A percentile compares a stretch with the other conserved stretches of the same genome.
phyloP scores from a whole-genome alignment of 768 basidiomycete genomes.

The Obba rivulosa region DNA sequence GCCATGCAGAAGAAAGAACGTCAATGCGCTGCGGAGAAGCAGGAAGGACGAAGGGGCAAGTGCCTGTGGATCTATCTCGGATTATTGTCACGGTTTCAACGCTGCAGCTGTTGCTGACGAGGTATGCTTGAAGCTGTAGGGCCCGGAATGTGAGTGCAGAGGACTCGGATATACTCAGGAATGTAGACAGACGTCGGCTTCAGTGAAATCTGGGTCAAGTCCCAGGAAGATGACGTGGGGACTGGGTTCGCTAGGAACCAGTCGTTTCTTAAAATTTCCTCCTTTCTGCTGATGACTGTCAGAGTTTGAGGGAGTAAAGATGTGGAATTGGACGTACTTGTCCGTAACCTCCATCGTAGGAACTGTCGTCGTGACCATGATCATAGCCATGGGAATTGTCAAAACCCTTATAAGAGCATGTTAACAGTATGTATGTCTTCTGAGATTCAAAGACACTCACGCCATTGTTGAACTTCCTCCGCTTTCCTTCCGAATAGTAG shows the following conservation, averaged over 20 bases:
- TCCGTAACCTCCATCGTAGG: conserved; percentile 30
- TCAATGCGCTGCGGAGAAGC: conserved; percentile 62
- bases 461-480: conserved; percentile 74
- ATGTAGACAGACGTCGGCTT: conserved; percentile 76
- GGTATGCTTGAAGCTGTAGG: conserved; percentile 71
- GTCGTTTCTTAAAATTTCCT: conserved; percentile 56
- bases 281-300: conserved; percentile 35
- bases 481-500: conserved; percentile 63
- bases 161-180: conserved; percentile 24
- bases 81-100: conserved; percentile 92
- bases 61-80: conserved; percentile 94
- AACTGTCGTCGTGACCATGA: conserved; percentile 44
- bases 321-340: conserved; percentile 29
- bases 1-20: conserved; percentile 44
- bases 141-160: conserved; percentile 14
- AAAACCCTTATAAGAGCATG: conserved; percentile 37
- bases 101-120: conserved; percentile 64
- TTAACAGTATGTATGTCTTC: neutral
- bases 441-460: conserved; percentile 35
- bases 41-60: conserved; percentile 77
- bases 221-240: conserved; percentile 95
- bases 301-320: conserved; percentile 41
- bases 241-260: conserved; percentile 80
- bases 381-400: conserved; percentile 45
- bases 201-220: conserved; percentile 86